Evolutionary conservation across 2,329 filamentous ascomycete genomes (phyloP), one percentile per base, ranked within the genome.

Genomic region (Aspergillus cejpii): DNA sequence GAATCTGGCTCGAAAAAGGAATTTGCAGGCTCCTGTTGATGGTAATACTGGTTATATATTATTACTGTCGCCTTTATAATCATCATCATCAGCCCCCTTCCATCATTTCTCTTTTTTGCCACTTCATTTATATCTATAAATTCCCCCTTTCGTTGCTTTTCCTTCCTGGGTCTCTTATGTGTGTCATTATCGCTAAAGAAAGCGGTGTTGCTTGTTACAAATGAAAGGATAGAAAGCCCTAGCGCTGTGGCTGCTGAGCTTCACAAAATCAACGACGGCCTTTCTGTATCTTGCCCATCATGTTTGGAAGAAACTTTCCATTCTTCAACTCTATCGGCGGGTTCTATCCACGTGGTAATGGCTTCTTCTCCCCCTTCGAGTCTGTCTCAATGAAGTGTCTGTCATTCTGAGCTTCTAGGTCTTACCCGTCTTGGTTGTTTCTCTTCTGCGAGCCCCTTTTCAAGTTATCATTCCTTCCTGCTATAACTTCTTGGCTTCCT

Each of bases 21-120:
- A 57, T 51, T 59, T 70, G 43, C 69, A 71, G 59, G 62, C 65
- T 51, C 60, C 64, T 56, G 67, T 70, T 53, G 70, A 73, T 62
- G 70, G 70, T 73, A 70, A 69, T 63, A 60, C 51, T 43, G 47
- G 39, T 52, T 51, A 49, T n/a, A 48, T 53, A 48, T 47, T 43
- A 47, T 49, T 50, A 44, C 47, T 40, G 34, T 40, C 27, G 33
- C 21, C 20, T 20, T 27, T 29, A 24, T 40, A 14, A 34, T 34
- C 21, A 15, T 27, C 38, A 17, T 23, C 7, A 14, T 36, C 29
- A 44, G 37, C 29, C 48, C 31, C 28, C 52, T 17, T 26, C 41
- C 29, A 31, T 48, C 36, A 36, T 36, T 47, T 37, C 43, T 28
- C 42, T 45, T 39, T n/a, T 15, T 47, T 28, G 37, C 31, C 31